phyloP scores from a whole-genome alignment of 495 filamentous ascomycete species.

The Bryoglossum gracile region DNA sequence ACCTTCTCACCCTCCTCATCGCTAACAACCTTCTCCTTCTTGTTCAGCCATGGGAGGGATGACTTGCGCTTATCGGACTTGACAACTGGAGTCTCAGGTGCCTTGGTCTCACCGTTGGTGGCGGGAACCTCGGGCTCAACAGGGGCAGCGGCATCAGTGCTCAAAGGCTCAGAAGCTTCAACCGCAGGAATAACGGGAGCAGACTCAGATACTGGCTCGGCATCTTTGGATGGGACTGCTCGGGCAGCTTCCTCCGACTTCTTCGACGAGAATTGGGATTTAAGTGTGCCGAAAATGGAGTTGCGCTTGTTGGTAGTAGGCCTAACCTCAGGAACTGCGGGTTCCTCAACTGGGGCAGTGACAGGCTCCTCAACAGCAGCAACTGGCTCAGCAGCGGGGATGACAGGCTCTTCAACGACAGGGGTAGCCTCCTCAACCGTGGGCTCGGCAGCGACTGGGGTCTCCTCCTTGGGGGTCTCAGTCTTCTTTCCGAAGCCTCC shows the following conservation, averaged over 20 bases:
- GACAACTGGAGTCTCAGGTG: slow-evolving; percentile 26
- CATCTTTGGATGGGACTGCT: slow-evolving; percentile 28
- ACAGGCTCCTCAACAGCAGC: slow-evolving; percentile 12
- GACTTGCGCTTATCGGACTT: slow-evolving; percentile 53
- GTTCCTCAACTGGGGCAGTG: slow-evolving; percentile 22
- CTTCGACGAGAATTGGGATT: slow-evolving; percentile 34
- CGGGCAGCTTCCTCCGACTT: slow-evolving; percentile 44
- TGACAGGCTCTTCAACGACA: slow-evolving; percentile 33
- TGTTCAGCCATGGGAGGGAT: slow-evolving; percentile 46
- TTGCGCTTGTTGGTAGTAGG: slow-evolving; percentile 28
- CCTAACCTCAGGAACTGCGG: slow-evolving; percentile 9
- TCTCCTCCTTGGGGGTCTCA: slow-evolving; percentile 38
- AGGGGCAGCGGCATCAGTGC: slow-evolving; percentile 35
- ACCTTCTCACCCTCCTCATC: slow-evolving; percentile 41
- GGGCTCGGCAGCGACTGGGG: slow-evolving; percentile 28
- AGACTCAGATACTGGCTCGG: slow-evolving; percentile 40
- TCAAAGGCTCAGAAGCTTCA: slow-evolving; percentile 48
- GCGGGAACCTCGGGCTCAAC: slow-evolving; percentile 32
- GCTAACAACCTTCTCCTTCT: slow-evolving; percentile 38
- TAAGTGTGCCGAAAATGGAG: slow-evolving; percentile 42
- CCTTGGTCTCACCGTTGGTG: slow-evolving; percentile 36
- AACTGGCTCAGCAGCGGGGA: slow-evolving; percentile 27
- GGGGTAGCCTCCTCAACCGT: no score
- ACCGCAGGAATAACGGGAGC: slow-evolving; percentile 51
- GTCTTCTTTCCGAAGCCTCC: slow-evolving; percentile 62